phyloP scores from a whole-genome alignment of 2,329 filamentous ascomycete species.

The Rhynchosporium graminicola region DNA sequence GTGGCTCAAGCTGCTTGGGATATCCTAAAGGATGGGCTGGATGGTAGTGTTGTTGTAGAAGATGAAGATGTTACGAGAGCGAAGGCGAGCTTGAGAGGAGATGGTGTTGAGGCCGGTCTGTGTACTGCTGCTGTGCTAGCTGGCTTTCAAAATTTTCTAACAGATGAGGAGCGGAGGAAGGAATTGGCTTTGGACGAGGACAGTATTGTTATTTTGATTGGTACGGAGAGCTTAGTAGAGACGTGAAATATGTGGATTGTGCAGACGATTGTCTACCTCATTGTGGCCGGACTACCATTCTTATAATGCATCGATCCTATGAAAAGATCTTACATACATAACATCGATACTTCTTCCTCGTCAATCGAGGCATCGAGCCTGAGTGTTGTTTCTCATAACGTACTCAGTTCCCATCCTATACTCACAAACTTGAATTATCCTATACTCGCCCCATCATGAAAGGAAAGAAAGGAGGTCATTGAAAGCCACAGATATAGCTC shows the following conservation, averaged over 20 bases:
- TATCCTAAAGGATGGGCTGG: slow-evolving; percentile 4
- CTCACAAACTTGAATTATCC: no score
- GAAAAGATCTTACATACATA: no score
- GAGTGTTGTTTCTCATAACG: no score
- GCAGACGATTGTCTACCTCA: no score
- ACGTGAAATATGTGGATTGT: background rate
- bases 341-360: no score
- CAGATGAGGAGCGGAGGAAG: background rate
- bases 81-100: background rate
- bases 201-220: background rate
- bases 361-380: no score
- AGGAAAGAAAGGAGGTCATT: no score
- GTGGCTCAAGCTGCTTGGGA: slow-evolving; percentile 7
- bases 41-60: background rate
- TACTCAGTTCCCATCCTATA: no score
- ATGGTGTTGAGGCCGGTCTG: background rate
- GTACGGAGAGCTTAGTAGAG: background rate
- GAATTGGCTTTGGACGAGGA: background rate
- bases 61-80: background rate
- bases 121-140: slow-evolving; percentile 1
- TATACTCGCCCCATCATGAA: no score
- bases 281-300: no score
- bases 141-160: background rate
- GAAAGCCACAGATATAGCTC: no score
- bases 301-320: no score